These are phyloP conservation scores for Aspergillus bertholletiae DNA, from an alignment of 495 filamentous ascomycete species.

Conservation along the genomic window DNA sequence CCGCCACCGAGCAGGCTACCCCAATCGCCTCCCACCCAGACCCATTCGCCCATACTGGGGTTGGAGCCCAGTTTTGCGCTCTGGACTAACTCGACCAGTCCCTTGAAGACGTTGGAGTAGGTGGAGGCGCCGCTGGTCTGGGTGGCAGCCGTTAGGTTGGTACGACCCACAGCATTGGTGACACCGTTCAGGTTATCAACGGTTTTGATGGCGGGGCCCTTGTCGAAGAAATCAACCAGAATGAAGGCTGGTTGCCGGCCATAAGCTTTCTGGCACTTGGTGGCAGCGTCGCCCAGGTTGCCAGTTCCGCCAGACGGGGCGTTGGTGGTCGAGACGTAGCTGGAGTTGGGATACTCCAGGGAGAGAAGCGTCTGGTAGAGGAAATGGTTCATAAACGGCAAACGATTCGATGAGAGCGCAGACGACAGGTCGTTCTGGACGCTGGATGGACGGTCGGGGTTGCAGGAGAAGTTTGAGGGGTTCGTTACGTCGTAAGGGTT, in stretches of 20 bases:
- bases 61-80: conserved; percentile 33
- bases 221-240: conserved; percentile 72
- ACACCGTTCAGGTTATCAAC: conserved; percentile 66
- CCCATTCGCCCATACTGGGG: conserved; percentile 41
- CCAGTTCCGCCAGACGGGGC: conserved; percentile 47
- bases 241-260: conserved; percentile 60
- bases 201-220: conserved; percentile 56
- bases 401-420: conserved; percentile 42
- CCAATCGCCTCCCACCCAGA: conserved; percentile 49
- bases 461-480: conserved; percentile 61
- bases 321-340: conserved; percentile 58
- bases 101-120: conserved; percentile 38
- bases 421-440: conserved; percentile 35
- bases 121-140: conserved; percentile 31
- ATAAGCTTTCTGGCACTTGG: conserved; percentile 53
- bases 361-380: conserved; percentile 49
- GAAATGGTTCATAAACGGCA: conserved; percentile 74
- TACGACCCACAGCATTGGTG: conserved; percentile 39
- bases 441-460: conserved; percentile 56
- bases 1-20: conserved; percentile 39
- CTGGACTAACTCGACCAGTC: conserved; percentile 34
- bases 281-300: conserved; percentile 57
- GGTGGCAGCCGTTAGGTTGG: conserved; percentile 22
- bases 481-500: conserved; percentile 68
- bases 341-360: conserved; percentile 58